Percentiles rank a stretch among this genome's conserved stretches.
phyloP scores from a whole-genome alignment of 2,329 filamentous ascomycete species.

The Ceratocystis harringtonii region DNA sequence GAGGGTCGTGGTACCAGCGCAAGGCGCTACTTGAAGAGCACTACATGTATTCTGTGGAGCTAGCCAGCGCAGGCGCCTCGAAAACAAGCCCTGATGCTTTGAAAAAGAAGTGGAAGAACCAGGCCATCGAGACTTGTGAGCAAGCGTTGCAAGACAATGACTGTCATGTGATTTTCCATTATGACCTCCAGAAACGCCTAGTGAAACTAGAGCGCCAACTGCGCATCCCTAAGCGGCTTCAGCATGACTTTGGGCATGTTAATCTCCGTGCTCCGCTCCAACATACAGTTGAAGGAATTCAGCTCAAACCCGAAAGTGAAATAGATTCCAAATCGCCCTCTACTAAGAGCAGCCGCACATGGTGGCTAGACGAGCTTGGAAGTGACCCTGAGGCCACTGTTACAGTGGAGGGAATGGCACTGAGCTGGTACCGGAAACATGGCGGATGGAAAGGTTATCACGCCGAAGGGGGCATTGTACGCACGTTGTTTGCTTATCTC shows the following conservation, averaged over 20 bases:
- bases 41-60: slow-evolving; percentile 56
- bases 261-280: slow-evolving; percentile 60
- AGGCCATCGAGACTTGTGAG: slow-evolving; percentile 70
- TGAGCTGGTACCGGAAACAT: slow-evolving; percentile 64
- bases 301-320: slow-evolving; percentile 37
- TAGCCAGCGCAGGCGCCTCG: slow-evolving; percentile 33
- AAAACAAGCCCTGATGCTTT: neutral
- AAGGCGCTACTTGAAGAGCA: slow-evolving; percentile 90
- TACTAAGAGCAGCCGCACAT: slow-evolving; percentile 50
- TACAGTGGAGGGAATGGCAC: slow-evolving; percentile 84
- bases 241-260: slow-evolving; percentile 88
- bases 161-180: slow-evolving; percentile 85
- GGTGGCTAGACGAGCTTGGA: slow-evolving; percentile 71
- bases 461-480: slow-evolving; percentile 75
- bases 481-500: slow-evolving; percentile 80
- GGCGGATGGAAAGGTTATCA: slow-evolving; percentile 87
- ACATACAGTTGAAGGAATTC: slow-evolving; percentile 60
- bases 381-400: slow-evolving; percentile 51
- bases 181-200: slow-evolving; percentile 88
- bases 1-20: slow-evolving; percentile 89
- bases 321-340: neutral
- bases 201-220: slow-evolving; percentile 75
- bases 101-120: slow-evolving; percentile 69
- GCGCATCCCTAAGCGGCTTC: slow-evolving; percentile 66
- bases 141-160: slow-evolving; percentile 71